Percentiles rank a stretch among this genome's conserved stretches.
These are phyloP conservation scores for Lavandula angustifolia DNA, from an alignment of 257 asterid species.

Conservation along the genomic window DNA sequence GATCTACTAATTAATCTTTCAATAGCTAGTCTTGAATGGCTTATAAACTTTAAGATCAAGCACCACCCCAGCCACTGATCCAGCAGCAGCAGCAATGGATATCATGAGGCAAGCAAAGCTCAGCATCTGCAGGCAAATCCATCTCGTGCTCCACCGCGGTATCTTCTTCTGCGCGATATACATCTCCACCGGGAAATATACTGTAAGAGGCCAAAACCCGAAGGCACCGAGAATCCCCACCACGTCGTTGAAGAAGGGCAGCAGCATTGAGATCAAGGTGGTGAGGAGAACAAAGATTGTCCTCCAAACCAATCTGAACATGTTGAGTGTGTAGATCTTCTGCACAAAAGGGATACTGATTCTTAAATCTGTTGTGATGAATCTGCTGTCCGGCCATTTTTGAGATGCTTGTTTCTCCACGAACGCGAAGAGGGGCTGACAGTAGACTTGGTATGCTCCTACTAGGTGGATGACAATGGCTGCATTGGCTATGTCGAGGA, in stretches of 20 bases:
- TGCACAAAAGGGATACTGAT: constrained; percentile 29
- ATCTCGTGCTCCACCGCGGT: constrained; percentile 44
- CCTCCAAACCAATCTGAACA: constrained; percentile 51
- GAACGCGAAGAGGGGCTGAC: constrained; percentile 59
- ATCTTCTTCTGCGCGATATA: constrained; percentile 55
- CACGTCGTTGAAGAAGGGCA: constrained; percentile 56
- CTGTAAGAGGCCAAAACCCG: constrained; percentile 63
- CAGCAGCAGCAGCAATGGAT: constrained; percentile 51
- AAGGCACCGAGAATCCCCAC: constrained; percentile 58
- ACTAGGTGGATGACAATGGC: constrained; percentile 54
- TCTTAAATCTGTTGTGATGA: constrained; percentile 32
- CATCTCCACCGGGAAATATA: constrained; percentile 60
- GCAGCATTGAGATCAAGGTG: constrained; percentile 50
- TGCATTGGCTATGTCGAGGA: constrained; percentile 54
- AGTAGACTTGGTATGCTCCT: constrained; percentile 58
- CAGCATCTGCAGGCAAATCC: constrained; percentile 50
- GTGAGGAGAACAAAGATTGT: constrained; percentile 40
- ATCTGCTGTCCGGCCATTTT: constrained; percentile 40
- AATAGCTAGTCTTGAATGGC: constrained; percentile 55
- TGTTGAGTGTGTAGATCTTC: constrained; percentile 33
- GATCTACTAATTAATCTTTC: constrained; percentile 27
- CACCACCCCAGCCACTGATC: constrained; percentile 55
- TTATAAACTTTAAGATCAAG: constrained; percentile 55
- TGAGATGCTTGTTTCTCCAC: constrained; percentile 40
- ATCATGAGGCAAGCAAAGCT: constrained; percentile 43